phyloP scores from a whole-genome alignment of 2,329 filamentous ascomycete genomes.

The Triangularia verruculosa region DNA sequence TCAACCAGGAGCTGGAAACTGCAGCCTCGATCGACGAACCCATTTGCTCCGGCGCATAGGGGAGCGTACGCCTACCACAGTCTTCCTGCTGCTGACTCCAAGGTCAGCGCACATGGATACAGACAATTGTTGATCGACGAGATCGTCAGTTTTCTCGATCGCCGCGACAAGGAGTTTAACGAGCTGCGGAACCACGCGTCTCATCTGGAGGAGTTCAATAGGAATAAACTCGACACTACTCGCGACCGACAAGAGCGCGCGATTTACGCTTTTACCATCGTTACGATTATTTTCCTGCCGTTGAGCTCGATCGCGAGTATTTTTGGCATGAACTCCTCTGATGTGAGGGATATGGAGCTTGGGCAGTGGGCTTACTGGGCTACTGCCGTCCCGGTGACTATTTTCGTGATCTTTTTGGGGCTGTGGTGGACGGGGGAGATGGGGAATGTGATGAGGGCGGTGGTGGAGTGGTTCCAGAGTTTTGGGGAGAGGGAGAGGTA shows the following conservation, averaged over 20 bases:
- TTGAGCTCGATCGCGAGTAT: slow-evolving; percentile 46
- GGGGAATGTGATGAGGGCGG: slow-evolving; percentile 29
- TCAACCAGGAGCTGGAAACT: background rate
- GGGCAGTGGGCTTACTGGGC: slow-evolving; percentile 51
- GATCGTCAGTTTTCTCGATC: slow-evolving; percentile 36
- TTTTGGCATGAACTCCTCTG: slow-evolving; percentile 53
- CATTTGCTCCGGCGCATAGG: background rate
- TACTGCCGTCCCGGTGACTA: slow-evolving; percentile 45
- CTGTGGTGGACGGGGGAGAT: slow-evolving; percentile 45
- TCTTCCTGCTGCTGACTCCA: background rate
- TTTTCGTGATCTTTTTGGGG: slow-evolving; percentile 39
- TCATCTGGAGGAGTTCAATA: slow-evolving; percentile 30
- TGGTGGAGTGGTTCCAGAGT: background rate
- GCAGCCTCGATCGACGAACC: background rate
- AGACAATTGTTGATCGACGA: slow-evolving; percentile 40
- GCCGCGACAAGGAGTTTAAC: slow-evolving; percentile 33
- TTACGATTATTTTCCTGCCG: slow-evolving; percentile 49
- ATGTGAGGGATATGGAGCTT: slow-evolving; percentile 48
- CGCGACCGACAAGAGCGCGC: slow-evolving; percentile 47
- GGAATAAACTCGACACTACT: slow-evolving; percentile 39
- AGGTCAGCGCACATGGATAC: slow-evolving; percentile 35
- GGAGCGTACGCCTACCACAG: background rate
- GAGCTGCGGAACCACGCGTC: slow-evolving; percentile 30
- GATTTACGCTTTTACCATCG: slow-evolving; percentile 49
- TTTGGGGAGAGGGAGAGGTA: background rate